Percentiles rank a stretch among this genome's conserved stretches.
Conservation (phyloP, 805 yeast genomes). For the Saccharomycopsis malanga region DNA sequence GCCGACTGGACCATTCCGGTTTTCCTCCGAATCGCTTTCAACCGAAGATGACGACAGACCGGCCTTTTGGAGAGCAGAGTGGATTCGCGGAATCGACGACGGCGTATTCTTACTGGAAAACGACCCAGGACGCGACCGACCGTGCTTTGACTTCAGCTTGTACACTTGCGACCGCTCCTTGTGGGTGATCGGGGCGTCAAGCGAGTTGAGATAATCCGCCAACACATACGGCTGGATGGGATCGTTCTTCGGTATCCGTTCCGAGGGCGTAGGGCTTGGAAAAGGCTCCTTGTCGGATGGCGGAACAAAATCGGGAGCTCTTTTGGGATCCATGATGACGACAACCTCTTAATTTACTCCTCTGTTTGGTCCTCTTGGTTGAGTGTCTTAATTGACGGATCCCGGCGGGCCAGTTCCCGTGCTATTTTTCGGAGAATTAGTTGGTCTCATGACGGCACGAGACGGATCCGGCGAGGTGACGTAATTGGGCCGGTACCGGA, state of each 20-base stretch:
- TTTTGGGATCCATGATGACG: constrained; percentile 81
- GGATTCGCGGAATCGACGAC: constrained; percentile 12
- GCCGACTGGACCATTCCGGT: neutral
- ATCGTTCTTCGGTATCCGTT: constrained; percentile 60
- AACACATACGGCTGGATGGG: constrained; percentile 76
- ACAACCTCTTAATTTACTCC: too few relatives aligned
- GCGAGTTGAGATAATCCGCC: constrained; percentile 63
- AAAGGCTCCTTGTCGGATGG: constrained; percentile 62
- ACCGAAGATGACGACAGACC: neutral
- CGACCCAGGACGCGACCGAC: constrained; percentile 2
- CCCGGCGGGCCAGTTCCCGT: too few relatives aligned
- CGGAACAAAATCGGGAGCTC: constrained; percentile 85
- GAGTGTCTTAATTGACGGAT: too few relatives aligned
- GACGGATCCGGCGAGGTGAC: too few relatives aligned
- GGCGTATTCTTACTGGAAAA: neutral
- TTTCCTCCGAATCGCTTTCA: neutral
- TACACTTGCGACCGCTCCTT: constrained; percentile 28
- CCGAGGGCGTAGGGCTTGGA: constrained; percentile 61
- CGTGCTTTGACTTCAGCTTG: neutral
- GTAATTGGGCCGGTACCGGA: too few relatives aligned
- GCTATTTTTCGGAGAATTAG: too few relatives aligned
- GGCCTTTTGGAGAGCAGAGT: constrained; percentile 11
- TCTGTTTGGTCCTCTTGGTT: too few relatives aligned
- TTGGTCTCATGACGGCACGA: too few relatives aligned
- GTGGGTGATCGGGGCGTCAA: constrained; percentile 67